Percentiles rank a stretch among this genome's conserved stretches.
Conservation (phyloP, 2,329 filamentous ascomycete genomes). For the Dactylellina cionopaga region DNA sequence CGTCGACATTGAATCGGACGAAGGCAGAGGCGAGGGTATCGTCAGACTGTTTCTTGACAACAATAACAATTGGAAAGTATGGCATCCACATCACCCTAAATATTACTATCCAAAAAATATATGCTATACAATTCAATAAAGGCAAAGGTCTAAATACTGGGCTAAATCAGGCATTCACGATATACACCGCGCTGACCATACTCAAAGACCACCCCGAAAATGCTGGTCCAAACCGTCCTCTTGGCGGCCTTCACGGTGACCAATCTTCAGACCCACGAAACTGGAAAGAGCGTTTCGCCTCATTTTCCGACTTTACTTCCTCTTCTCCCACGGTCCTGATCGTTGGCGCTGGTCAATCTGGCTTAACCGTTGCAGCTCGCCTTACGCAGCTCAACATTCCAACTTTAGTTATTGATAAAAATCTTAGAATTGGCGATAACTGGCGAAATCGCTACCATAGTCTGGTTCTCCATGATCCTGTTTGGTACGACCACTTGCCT, state of each 20-base stretch:
- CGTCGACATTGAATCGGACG: conserved; percentile 66
- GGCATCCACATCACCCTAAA: not conserved
- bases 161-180: conserved; percentile 72
- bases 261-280: conserved; percentile 40
- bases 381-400: conserved; percentile 70
- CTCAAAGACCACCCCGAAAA: conserved; percentile 68
- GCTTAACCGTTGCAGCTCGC: conserved; percentile 69
- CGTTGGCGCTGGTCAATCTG: conserved; percentile 72
- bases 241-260: conserved; percentile 69
- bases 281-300: conserved; percentile 42
- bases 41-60: conserved; percentile 64
- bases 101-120: conserved; percentile 59
- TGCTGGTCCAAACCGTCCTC: conserved; percentile 64
- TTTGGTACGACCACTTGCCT: conserved; percentile 71
- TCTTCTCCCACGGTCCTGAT: conserved; percentile 68
- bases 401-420: conserved; percentile 69
- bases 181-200: conserved; percentile 70
- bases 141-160: not conserved
- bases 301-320: conserved; percentile 10
- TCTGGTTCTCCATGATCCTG: conserved; percentile 74
- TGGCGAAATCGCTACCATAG: conserved; percentile 73
- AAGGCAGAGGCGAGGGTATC: conserved; percentile 69
- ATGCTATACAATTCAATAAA: not conserved
- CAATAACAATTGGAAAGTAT: conserved; percentile 57
- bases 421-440: conserved; percentile 70